Percentiles rank a stretch among this genome's conserved stretches.
Evolutionary conservation across 2,329 filamentous ascomycete species (phyloP).

Genomic region (Camillea tinctor): DNA sequence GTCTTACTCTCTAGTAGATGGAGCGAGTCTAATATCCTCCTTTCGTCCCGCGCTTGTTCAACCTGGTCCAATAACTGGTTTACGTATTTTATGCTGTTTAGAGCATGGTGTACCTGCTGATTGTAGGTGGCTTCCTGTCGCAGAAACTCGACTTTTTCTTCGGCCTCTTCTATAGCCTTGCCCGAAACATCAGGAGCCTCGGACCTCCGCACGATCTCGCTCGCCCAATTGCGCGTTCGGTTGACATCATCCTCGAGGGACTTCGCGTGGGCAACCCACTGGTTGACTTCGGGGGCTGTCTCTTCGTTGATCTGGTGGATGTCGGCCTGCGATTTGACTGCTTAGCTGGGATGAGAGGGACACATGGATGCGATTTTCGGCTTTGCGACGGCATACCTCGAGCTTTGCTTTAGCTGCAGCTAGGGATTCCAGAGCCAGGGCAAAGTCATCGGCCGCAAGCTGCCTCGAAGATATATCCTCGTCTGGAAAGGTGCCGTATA

Average conservation of each 20-base stretch:
- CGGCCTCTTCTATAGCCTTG: slow-evolving; percentile 50
- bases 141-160: slow-evolving; percentile 56
- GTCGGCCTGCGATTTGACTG: slow-evolving; percentile 51
- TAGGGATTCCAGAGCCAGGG: slow-evolving; percentile 41
- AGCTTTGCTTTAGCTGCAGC: slow-evolving; percentile 43
- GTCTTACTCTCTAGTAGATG: slow-evolving; percentile 54
- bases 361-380: too few relatives aligned
- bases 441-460: slow-evolving; percentile 37
- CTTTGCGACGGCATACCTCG: slow-evolving; percentile 36
- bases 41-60: slow-evolving; percentile 54
- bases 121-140: slow-evolving; percentile 59
- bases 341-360: slow-evolving; percentile 4
- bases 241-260: slow-evolving; percentile 83
- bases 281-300: slow-evolving; percentile 74
- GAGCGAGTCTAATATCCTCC: slow-evolving; percentile 56
- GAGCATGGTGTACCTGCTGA: slow-evolving; percentile 50
- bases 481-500: slow-evolving; percentile 46
- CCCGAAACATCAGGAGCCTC: slow-evolving; percentile 60
- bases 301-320: slow-evolving; percentile 75
- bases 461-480: slow-evolving; percentile 40
- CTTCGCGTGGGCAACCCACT: slow-evolving; percentile 84
- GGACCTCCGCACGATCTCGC: slow-evolving; percentile 76
- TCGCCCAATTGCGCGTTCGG: slow-evolving; percentile 73
- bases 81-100: slow-evolving; percentile 54
- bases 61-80: slow-evolving; percentile 62